phyloP scores from a whole-genome alignment of 2,329 filamentous ascomycete genomes.

The Sarocladium strictum region DNA sequence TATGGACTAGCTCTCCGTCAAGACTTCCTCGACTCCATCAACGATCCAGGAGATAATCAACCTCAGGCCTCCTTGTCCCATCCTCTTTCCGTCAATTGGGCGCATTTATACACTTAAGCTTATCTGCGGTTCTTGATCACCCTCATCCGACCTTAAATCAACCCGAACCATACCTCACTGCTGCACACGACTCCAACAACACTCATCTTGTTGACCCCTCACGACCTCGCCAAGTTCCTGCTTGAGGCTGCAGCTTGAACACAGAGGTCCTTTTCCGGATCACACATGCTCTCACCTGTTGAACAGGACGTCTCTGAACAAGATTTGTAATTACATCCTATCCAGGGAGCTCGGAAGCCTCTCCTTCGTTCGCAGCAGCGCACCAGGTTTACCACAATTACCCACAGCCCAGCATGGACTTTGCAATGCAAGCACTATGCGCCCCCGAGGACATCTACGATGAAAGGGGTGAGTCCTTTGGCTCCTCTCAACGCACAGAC shows the following conservation, averaged over 20 bases:
- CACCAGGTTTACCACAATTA: background rate
- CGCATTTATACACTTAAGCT: too few relatives aligned
- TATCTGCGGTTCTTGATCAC: background rate
- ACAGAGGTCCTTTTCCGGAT: too few relatives aligned
- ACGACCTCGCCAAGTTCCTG: too few relatives aligned
- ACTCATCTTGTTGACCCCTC: background rate
- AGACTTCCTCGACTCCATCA: too few relatives aligned
- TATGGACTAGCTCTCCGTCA: too few relatives aligned
- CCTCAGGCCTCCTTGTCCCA: too few relatives aligned
- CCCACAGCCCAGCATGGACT: background rate
- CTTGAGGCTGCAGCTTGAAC: too few relatives aligned
- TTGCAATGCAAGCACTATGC: slow-evolving; percentile 3
- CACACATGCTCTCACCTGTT: too few relatives aligned
- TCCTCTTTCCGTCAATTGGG: too few relatives aligned
- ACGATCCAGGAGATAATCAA: too few relatives aligned
- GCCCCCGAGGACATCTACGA: slow-evolving; percentile 1
- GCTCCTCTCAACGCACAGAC: background rate
- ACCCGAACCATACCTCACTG: background rate
- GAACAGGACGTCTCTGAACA: too few relatives aligned
- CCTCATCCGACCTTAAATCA: background rate
- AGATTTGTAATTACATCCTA: background rate
- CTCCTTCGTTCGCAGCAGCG: background rate
- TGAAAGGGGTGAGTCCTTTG: background rate
- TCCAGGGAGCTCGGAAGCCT: background rate
- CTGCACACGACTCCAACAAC: background rate